Evolutionary conservation across 352 stramenopile genomes (phyloP), one percentile per base, ranked within the genome.

Genomic region (Aphanomyces invadans): DNA sequence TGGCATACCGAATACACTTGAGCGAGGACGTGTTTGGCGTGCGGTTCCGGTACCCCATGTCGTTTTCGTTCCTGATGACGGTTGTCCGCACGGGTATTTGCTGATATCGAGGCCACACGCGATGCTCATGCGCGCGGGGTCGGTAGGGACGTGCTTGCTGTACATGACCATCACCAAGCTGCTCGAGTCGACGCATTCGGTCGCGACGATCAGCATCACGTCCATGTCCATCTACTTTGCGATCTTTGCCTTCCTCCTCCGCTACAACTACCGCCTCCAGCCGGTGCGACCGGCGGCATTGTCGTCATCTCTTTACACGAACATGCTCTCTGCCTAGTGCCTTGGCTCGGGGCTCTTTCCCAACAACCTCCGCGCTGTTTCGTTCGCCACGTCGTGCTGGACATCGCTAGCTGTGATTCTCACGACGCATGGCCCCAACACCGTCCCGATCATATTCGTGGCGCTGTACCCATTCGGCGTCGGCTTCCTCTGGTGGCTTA

Each of bases 241-340:
- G 0, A 4, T 67, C 15, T 67, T 67, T 59, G 45, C 60, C 12
- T 3, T 31, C 9, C 31, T 67, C n/a, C 25, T 67, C 17, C 49
- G 49, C 39, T 56, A 67, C 60, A 67, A 67, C 49, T 67, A 67
- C 23, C 31, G 10, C 3, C 28, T 67, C 12, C 60, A 67, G 42
- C 60, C 60, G 10, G 60, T 67, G 25, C 33, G n/a, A n/a, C n/a
- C n/a, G n/a, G n/a, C n/a, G n/a, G 10, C 25, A 31, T 54, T 7
- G 31, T 33, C 17, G 17, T 29, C 42, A 23, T 52, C 36, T 54
- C 25, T 1, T 2, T 1, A 12, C 23, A 25, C 2, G 21, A 2
- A 15, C 23, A 53, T 42, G 36, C 36, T n/a, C n/a, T n/a, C n/a
- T n/a, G 4, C 21, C 1, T 57, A 67, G 60, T 67, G 60, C 28